phyloP scores from a whole-genome alignment of 2,329 filamentous ascomycete species.

The Paecilomyces sp. region DNA sequence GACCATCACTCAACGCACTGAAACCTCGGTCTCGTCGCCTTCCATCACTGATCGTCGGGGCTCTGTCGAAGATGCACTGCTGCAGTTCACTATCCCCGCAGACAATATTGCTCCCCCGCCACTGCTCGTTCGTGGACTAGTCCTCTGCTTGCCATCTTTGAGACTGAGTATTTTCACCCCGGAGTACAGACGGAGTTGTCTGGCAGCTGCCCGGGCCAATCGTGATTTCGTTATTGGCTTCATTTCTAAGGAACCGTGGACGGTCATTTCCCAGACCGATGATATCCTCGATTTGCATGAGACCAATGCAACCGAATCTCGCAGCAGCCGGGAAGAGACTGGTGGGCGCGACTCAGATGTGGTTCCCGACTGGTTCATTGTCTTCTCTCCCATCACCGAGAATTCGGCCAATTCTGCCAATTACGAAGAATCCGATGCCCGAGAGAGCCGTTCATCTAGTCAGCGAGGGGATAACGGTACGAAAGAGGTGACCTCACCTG shows the following conservation, averaged over 20 bases:
- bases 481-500: background rate
- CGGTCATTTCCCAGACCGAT: constrained; percentile 20
- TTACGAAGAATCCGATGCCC: background rate
- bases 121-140: constrained; percentile 27
- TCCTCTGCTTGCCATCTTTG: constrained; percentile 27
- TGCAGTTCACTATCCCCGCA: constrained; percentile 6
- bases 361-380: constrained; percentile 9
- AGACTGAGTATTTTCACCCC: constrained; percentile 20
- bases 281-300: constrained; percentile 15
- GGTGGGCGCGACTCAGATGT: background rate
- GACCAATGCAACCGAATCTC: constrained; percentile 5
- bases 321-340: constrained; percentile 1
- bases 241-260: constrained; percentile 27
- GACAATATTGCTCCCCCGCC: constrained; percentile 25
- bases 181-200: constrained; percentile 26
- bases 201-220: constrained; percentile 32
- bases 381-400: constrained; percentile 18
- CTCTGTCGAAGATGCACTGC: constrained; percentile 4
- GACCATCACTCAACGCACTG: constrained; percentile 30
- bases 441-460: constrained; percentile 2
- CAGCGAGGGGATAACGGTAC: background rate
- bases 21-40: constrained; percentile 15
- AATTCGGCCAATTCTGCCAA: background rate
- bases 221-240: constrained; percentile 35
- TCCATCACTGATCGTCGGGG: constrained; percentile 2